Base-by-base conservation (phyloP, 371 early-diverging fungal species). In the Syncephalastrum monosporum region DNA sequence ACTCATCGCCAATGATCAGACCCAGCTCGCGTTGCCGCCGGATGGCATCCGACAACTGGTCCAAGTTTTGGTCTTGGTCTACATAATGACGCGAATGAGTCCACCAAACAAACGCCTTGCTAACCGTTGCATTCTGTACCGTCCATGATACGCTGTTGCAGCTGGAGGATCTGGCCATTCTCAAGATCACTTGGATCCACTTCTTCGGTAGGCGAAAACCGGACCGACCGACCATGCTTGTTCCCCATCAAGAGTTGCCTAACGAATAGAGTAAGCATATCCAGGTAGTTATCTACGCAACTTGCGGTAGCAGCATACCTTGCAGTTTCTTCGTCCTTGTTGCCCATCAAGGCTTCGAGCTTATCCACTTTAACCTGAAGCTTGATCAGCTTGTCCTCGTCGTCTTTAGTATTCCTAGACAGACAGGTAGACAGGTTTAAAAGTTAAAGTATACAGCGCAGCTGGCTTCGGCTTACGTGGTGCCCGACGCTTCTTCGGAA, bases 51-150 rank as follows among this genome's bases (percentile, higher is more conserved):
- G 80, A 75, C 19, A 93, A 68, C 29, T 75, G 73, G 69, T 93
- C 93, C 50, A 93, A 65, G 55, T 90, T 87, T 17, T 75, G 61
- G 68, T 92, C 93, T 68, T 93, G 93, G 42, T 90, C 89, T 88
- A 27, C n/a, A 19, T 33, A 12, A 15, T 12, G 6, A 5, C 24
- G 21, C 7, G 33, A 52, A 45, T 16, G 47, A 51, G 42, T 38
- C 7, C 46, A 16, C 17, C 45, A 45, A 3, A 33, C 15, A 15
- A 24, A 8, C 17, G 42, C 10, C n/a, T 15, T 15, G 8, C 17
- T 16, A 23, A 2, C n/a, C 29, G 38, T 33, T 33, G 12, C n/a
- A 4, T 19, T 27, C 57, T 13, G 7, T 71, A 89, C 91, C 89
- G 42, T 87, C 83, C 57, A 91, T 85, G 27, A 90, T 82, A n/a